Percentiles rank a stretch among this genome's conserved stretches.
Evolutionary conservation across 2,329 filamentous ascomycete genomes (phyloP).

Genomic region (Ophiobolus disseminans): DNA sequence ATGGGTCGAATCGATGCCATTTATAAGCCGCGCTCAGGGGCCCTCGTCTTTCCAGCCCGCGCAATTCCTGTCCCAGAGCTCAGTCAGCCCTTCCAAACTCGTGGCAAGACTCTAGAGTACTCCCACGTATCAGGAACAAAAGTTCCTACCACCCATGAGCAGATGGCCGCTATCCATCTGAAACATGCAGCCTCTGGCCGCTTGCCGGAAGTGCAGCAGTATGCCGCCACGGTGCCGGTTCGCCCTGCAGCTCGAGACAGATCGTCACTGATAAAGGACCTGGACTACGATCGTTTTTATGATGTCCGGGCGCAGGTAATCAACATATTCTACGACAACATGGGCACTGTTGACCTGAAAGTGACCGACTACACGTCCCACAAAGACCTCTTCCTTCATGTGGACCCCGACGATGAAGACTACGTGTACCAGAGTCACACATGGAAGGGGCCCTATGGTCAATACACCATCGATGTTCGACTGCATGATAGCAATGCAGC

Average conservation of each 20-base stretch:
- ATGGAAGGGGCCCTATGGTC: constrained; percentile 81
- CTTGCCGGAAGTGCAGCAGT: constrained; percentile 21
- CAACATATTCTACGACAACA: constrained; percentile 54
- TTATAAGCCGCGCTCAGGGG: background rate
- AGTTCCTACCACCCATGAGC: constrained; percentile 24
- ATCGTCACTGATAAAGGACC: constrained; percentile 68
- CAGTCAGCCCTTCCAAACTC: constrained; percentile 24
- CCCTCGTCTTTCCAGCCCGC: constrained; percentile 25
- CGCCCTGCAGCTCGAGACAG: constrained; percentile 16
- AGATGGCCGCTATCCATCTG: constrained; percentile 32
- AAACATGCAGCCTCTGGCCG: constrained; percentile 28
- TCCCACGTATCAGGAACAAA: constrained; percentile 5
- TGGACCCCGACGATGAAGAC: constrained; percentile 42
- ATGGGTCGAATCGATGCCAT: constrained; percentile 19
- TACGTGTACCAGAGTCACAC: constrained; percentile 35
- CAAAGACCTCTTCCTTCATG: constrained; percentile 64
- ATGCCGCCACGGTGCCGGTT: constrained; percentile 8
- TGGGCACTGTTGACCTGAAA: constrained; percentile 46
- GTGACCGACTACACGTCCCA: constrained; percentile 56
- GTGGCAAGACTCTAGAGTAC: constrained; percentile 20
- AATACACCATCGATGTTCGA: constrained; percentile 73
- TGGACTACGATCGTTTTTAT: constrained; percentile 64
- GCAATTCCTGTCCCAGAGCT: constrained; percentile 27
- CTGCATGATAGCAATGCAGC: constrained; percentile 72
- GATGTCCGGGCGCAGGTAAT: constrained; percentile 78